These are phyloP conservation scores for Zygoascus tannicola DNA, from an alignment of 805 yeast genomes.

Conservation along the genomic window DNA sequence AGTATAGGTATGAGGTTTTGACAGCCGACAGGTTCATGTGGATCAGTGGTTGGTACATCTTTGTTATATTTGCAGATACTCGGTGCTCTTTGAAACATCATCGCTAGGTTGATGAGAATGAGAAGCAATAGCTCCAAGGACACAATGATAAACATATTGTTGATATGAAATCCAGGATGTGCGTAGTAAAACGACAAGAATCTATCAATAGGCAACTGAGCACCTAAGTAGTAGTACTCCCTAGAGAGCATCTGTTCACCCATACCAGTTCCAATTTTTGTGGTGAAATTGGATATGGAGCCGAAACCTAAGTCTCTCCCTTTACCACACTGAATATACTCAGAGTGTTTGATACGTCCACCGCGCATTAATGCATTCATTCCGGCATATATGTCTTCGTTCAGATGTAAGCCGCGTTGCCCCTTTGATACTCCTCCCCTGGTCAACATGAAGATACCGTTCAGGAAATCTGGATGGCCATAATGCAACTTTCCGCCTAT, in stretches of 20 bases:
- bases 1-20: slow-evolving; percentile 59
- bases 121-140: slow-evolving; percentile 57
- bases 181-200: slow-evolving; percentile 76
- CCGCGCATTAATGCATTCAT: slow-evolving; percentile 72
- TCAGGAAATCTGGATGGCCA: slow-evolving; percentile 80
- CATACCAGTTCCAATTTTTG: slow-evolving; percentile 86
- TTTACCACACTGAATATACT: slow-evolving; percentile 77
- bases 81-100: slow-evolving; percentile 48
- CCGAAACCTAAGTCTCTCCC: slow-evolving; percentile 82
- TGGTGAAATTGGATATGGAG: slow-evolving; percentile 70
- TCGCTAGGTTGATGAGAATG: slow-evolving; percentile 51
- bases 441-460: slow-evolving; percentile 67
- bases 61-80: slow-evolving; percentile 52
- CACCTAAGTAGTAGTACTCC: slow-evolving; percentile 70
- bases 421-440: slow-evolving; percentile 85
- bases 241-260: slow-evolving; percentile 80
- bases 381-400: slow-evolving; percentile 82
- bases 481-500: slow-evolving; percentile 78
- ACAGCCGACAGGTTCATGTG: slow-evolving; percentile 60
- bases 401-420: slow-evolving; percentile 71
- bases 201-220: slow-evolving; percentile 68
- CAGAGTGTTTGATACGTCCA: slow-evolving; percentile 77
- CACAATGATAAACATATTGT: slow-evolving; percentile 62
- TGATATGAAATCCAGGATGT: slow-evolving; percentile 79
- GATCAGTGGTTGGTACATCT: slow-evolving; percentile 51